Base-by-base conservation (phyloP, 2,329 filamentous ascomycete genomes). In the Talaromyces sp. region DNA sequence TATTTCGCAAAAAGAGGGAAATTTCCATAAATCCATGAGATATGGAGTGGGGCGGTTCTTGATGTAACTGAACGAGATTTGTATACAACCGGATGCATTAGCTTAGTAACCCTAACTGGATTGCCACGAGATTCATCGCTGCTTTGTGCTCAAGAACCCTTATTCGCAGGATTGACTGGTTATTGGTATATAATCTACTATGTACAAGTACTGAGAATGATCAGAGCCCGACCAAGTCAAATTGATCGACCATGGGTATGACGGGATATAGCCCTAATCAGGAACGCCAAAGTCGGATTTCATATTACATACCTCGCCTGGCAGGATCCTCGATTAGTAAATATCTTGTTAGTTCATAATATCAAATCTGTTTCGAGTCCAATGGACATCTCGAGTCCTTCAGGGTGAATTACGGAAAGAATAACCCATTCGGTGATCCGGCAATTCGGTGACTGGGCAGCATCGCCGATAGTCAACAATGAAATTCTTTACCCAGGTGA, bases 371-470 rank as follows among this genome's bases (percentile, higher is more conserved):
- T 44, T 21, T 7, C 5, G 16, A 25, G 5, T 1, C 8, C 8
- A 9, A n/a, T 46, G 9, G 18, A n/a, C 6, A 33, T 11, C 33
- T 18, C 4, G 1, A 33, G 6, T 52, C 12, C 23, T 50, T 33
- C 25, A 16, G 18, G 25, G 5, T 52, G 25, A 18, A 21, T 5
- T 6, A 7, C 33, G 6, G 8, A 18, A 5, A 9, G 8, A 33
- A 33, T 5, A 28, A 18, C 16, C 11, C 9, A 18, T 48, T 61
- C 60, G 60, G 60, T 58, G 60, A 62, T 42, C 52, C 60, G 60
- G 60, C 44, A 16, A 62, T 52, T 58, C 60, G 60, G 60, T 42
- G 54, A 62, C 28, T 16, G 14, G 46, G 33, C 28, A 28, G 12
- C 40, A 58, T 23, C 44, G 18, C 60, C 60, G 60, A 58, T 33